Evolutionary conservation across 140 eudicot species (phyloP), one percentile per base, ranked within the genome.

Genomic region (Oenanthe javanica): DNA sequence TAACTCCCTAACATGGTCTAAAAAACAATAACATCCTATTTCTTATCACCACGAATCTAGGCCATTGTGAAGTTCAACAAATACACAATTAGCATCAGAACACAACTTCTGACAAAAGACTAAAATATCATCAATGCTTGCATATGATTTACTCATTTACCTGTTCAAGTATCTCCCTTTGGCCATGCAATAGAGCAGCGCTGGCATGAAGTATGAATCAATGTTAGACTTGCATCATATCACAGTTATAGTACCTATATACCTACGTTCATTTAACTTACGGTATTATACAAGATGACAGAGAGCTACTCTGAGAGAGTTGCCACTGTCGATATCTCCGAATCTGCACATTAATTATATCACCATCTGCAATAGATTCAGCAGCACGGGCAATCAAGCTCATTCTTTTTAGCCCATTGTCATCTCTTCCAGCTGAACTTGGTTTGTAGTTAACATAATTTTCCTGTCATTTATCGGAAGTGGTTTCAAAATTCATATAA

Each of bases 331-430:
- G 89, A 80, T 91, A 91, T 89, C 98, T 87, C 80, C 99, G 87
- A 21, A 95, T 93, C 85, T 95, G 99, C 76, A 93, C 98, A 86
- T 95, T 95, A 19, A 91, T 81, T 80, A 95, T 87, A 82, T 95
- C 99, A 45, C 98, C 98, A 81, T 90, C 91, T 52, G 91, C 99
- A 89, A 95, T 95, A 31, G 99, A 95, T 76, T 95, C 99, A 15
- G 99, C 99, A 50, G 98, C 96, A 76, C 91, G 99, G 55, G 99
- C 97, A 66, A 95, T 71, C 48, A 89, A 80, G 79, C 54, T 80
- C 93, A 95, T 86, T 82, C 97, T 86, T 83, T 93, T 93, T 70
- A 95, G 43, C 48, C 93, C 98, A 85, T 84, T 79, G 36, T 94
- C 97, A 86, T 95, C 97, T 84, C 86, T 91, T 70, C 93, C 97